Evolutionary conservation across 768 basidiomycete genomes (phyloP), one percentile per base, ranked within the genome.

Genomic region (Sarcodon sp.): DNA sequence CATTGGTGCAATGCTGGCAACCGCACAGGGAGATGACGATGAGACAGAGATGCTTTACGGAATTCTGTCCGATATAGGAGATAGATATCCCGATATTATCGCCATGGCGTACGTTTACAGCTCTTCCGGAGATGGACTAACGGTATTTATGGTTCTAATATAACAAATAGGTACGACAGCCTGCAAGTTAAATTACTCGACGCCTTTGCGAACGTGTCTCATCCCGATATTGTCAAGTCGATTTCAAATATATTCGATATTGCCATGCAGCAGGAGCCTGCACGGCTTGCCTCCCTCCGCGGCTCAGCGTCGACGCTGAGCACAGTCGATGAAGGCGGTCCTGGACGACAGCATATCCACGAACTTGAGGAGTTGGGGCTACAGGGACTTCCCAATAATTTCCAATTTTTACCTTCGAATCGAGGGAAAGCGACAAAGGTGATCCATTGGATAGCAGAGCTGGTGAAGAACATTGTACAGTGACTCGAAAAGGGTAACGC

Each of bases 41-140:
- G 92, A 96, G 64, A 82, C 81, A 2, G 77, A 88, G 59, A 81
- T 92, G 36, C 62, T 93, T 41, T 92, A 84, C 61, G 71, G 72
- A 43, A 60, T 94, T 33, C 69, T 96, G 32, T 76, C 85, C 32
- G 82, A 89, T 38, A 73, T 89, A 11, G 75, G 79, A 12, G 64
- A 65, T 6, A 63, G 68, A 7, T 83, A 78, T 61, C 89, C 89
- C 1, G 85, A 90, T 15, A 72, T 80, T 16, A 68, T 89, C 18
- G 66, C 78, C 1, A 71, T 87, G 59, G 73, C 76, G 88, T 90
- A 67, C 51, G 88, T 76, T 10, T 35, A 37, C 37, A 46, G 9
- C n/a, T 35, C 37, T 16, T 31, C 41, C 21, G 35, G 36, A 1
- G n/a, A 33, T 44, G 16, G 3, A 35, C 39, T 52, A 46, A 53